Evolutionary conservation across 169 alveolate genomes (phyloP).

Genomic region (Neospora caninum): DNA sequence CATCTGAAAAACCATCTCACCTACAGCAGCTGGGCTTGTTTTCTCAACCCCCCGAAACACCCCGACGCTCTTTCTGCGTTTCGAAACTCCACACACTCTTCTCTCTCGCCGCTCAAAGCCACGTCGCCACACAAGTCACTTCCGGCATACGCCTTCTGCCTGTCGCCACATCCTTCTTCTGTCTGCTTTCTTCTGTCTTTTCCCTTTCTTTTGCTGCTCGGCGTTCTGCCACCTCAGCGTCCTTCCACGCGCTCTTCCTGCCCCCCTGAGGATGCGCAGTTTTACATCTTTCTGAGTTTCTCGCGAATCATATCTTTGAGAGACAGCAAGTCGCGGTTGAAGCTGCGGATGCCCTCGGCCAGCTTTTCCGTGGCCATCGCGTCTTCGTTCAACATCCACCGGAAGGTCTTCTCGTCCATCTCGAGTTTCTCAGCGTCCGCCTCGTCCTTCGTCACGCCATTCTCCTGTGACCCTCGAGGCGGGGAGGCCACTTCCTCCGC

Average conservation of each 20-base stretch:
- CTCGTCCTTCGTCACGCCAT: neutral
- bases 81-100: no score
- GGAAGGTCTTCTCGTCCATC: slow-evolving; percentile 71
- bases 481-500: neutral
- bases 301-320: slow-evolving; percentile 73
- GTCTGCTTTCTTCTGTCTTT: neutral
- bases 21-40: no score
- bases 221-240: no score
- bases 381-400: slow-evolving; percentile 81
- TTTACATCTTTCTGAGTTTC: neutral
- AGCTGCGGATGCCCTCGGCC: slow-evolving; percentile 85
- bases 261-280: no score
- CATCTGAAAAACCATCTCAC: no score
- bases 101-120: no score
- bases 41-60: no score
- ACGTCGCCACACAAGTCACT: no score
- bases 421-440: slow-evolving; percentile 43
- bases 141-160: no score
- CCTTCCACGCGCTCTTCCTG: no score
- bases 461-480: neutral
- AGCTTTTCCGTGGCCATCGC: slow-evolving; percentile 86
- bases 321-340: slow-evolving; percentile 76
- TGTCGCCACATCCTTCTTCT: no score
- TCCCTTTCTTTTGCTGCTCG: neutral
- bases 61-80: no score